These are phyloP conservation scores for Boletus huronensis DNA, from an alignment of 768 basidiomycete genomes.

Conservation along the genomic window DNA sequence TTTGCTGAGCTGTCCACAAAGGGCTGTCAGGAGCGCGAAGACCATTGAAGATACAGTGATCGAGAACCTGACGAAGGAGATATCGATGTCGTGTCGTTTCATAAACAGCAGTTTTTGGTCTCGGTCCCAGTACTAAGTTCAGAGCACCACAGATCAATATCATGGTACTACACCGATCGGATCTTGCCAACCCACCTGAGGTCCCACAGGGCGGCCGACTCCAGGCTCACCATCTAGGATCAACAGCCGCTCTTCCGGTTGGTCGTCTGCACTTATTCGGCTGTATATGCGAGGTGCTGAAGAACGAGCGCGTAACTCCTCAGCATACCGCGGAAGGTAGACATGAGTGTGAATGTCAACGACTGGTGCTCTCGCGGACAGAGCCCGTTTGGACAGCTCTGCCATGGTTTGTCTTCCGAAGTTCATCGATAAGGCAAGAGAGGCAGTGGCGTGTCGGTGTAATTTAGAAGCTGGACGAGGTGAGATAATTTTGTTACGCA, in stretches of 20 bases:
- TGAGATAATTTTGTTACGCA: conserved; percentile 20
- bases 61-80: conserved; percentile 70
- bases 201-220: conserved; percentile 74
- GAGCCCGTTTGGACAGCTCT: conserved; percentile 18
- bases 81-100: conserved; percentile 76
- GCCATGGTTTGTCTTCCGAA: conserved; percentile 24
- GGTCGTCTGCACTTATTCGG: conserved; percentile 40
- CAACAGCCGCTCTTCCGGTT: conserved; percentile 62
- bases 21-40: conserved; percentile 15
- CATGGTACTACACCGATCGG: not conserved
- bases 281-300: conserved; percentile 65
- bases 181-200: conserved; percentile 47
- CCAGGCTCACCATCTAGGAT: conserved; percentile 80
- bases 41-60: not conserved
- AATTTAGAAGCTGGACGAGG: conserved; percentile 14
- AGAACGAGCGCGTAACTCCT: conserved; percentile 61
- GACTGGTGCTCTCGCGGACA: conserved; percentile 37
- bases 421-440: conserved; percentile 28
- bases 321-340: conserved; percentile 76
- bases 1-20: conserved; percentile 64
- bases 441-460: conserved; percentile 7
- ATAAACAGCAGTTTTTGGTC: conserved; percentile 80
- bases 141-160: conserved; percentile 10
- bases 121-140: conserved; percentile 66
- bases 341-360: conserved; percentile 88